Evolutionary conservation across 257 asterid genomes (phyloP), one percentile per base, ranked within the genome.

Genomic region (Parsonsia alboflavescens): DNA sequence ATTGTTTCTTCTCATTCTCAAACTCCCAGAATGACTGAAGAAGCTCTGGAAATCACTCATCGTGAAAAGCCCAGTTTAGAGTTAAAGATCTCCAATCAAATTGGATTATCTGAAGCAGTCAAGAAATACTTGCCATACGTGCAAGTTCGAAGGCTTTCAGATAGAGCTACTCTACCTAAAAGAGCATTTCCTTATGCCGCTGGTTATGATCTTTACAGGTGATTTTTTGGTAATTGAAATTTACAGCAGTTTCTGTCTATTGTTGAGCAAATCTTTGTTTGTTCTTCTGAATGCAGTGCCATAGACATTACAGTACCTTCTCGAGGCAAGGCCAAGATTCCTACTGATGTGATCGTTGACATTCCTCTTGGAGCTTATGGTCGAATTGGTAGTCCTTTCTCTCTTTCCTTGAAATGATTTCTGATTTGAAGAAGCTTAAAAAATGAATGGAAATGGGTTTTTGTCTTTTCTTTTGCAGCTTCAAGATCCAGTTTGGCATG

Each of bases 191-290:
- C 87, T 61, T 82, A 85, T 1, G 82, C 96, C 1, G 93, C 93
- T 7, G 93, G 87, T 50, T 86, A 84, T 73, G 96, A 90, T 85
- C 85, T 90, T 54, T 88, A 84, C 46, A 90, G 91, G 93, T 84
- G 79, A 39, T 50, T 11, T 0, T 50, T 17, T 33, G 39, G n/a
- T 2, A 22, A 46, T 16, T 45, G 17, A 39, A 2, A 24, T 68
- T 30, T 21, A 41, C 24, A 36, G 5, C 12, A 4, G 54, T 13
- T 4, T 39, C 16, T 28, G 39, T 28, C n/a, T n/a, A 68, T 10
- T 22, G 0, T 24, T 45, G 67, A 61, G 0, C n/a, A 28, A 4
- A 44, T 46, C 0, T 6, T 68, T 3, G 15, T 45, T 44, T 8
- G 4, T 26, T 10, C 0, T 48, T 45, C 46, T 16, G 26, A n/a